Percentiles rank a stretch among this genome's conserved stretches.
Evolutionary conservation across 2,329 filamentous ascomycete genomes (phyloP).

Genomic region (Colletotrichum sublineola): DNA sequence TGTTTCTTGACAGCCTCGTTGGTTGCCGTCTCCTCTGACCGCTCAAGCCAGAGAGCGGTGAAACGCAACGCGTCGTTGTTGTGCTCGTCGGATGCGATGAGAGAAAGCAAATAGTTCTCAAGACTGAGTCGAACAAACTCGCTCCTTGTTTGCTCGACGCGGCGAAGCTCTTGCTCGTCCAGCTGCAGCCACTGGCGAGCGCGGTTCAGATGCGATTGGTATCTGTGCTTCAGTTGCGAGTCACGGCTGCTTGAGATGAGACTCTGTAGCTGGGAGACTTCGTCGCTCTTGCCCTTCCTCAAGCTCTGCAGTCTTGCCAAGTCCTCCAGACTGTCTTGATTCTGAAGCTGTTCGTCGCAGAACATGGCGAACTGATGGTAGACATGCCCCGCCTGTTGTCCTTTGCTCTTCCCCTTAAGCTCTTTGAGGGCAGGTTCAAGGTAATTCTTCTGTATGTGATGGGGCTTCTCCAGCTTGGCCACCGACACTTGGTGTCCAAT

Average conservation of each 20-base stretch:
- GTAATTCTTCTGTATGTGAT: constrained; percentile 89
- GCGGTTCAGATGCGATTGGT: constrained; percentile 74
- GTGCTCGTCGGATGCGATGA: constrained; percentile 87
- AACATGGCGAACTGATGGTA: constrained; percentile 96
- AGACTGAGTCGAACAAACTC: constrained; percentile 90
- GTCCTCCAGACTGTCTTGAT: constrained; percentile 86
- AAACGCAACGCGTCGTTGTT: constrained; percentile 93
- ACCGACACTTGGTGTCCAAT: constrained; percentile 91
- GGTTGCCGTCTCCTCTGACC: constrained; percentile 80
- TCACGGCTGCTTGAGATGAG: constrained; percentile 66
- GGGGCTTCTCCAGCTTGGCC: constrained; percentile 90
- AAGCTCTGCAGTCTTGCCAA: constrained; percentile 84
- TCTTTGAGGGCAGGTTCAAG: constrained; percentile 87
- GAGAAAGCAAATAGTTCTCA: constrained; percentile 90
- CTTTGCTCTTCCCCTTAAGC: constrained; percentile 75
- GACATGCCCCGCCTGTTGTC: constrained; percentile 84
- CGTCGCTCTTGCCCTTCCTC: constrained; percentile 82
- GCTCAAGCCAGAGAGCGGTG: constrained; percentile 93
- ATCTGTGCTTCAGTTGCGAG: constrained; percentile 66
- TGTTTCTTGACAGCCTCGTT: constrained; percentile 82
- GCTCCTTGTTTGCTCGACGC: constrained; percentile 80
- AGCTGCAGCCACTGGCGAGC: constrained; percentile 92
- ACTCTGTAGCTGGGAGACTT: constrained; percentile 80
- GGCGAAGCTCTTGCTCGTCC: constrained; percentile 87
- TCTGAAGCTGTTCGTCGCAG: constrained; percentile 93